phyloP scores from a whole-genome alignment of 176 grass and related monocot species.

The Areca catechu region DNA sequence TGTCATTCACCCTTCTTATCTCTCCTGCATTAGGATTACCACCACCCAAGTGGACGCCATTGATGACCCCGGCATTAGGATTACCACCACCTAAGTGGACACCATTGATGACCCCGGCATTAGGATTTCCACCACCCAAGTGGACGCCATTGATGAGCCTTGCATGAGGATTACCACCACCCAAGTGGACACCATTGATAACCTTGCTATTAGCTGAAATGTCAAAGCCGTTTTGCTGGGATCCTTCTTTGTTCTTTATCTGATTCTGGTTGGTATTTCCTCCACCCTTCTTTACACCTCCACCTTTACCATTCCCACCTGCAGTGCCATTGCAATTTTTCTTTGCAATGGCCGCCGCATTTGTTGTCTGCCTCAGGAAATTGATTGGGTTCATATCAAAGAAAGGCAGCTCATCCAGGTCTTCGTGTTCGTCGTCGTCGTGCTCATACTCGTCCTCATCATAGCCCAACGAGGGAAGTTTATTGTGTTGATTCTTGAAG shows the following conservation, averaged over 20 bases:
- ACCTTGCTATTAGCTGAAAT: conserved; percentile 49
- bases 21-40: conserved; percentile 4
- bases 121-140: neutral
- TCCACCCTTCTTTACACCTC: neutral
- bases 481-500: conserved; percentile 87
- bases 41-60: too few relatives aligned
- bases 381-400: conserved; percentile 64
- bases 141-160: neutral
- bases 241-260: conserved; percentile 31
- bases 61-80: conserved; percentile 1
- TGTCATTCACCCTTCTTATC: neutral
- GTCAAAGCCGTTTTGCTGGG: conserved; percentile 31
- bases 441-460: conserved; percentile 73
- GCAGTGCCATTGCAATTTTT: conserved; percentile 22
- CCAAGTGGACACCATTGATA: conserved; percentile 9
- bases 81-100: conserved; percentile 8
- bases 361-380: conserved; percentile 33
- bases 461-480: conserved; percentile 39
- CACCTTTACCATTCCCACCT: conserved; percentile 19
- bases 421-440: conserved; percentile 23
- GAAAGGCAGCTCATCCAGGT: conserved; percentile 39
- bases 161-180: neutral
- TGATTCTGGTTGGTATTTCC: conserved; percentile 19
- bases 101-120: conserved; percentile 15
- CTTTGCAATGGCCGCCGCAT: conserved; percentile 16